Base-by-base conservation (phyloP, 306 rosid genomes). In the Citrullus colocynthis region DNA sequence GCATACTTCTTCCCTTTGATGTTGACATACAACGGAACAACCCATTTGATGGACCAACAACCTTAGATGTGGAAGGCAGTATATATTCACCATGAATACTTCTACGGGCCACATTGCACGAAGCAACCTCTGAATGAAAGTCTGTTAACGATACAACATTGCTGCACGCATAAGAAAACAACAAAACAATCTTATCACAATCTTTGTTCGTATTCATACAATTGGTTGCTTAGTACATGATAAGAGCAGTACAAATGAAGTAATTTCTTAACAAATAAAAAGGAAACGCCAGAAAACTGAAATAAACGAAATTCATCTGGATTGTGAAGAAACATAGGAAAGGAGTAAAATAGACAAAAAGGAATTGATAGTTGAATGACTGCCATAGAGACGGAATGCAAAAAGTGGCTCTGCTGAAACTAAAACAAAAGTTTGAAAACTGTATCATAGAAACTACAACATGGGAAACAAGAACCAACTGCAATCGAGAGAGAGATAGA, bases 1-100 rank as follows among this genome's bases (percentile, higher is more conserved):
- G 87, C 93, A 92, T 95, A 80, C 96, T 92, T 78, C 92, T 88
- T 78, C 97, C 96, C 80, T 75, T 94, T 2, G 92, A 83, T 11
- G 92, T 92, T 8, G 97, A 95, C 97, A 95, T 89, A 49, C 86
- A 79, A 49, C 97, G 93, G 5, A 72, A 80, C 76, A 84, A 81
- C 71, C 80, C 86, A 82, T 84, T 82, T 79, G 87, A 86, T 42
- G 86, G 85, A 92, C 77, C 61, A 63, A 80, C 76, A 1, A 74
- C 77, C 79, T 86, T 78, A 66, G 75, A 72, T 57, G 75, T 72
- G 81, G 85, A 84, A 78, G 64, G 30, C 7, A 67, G 66, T 57
- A 81, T 32, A 55, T 82, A 89, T 81, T 85, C 72, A 24, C 78
- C 76, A 5, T 52, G 58, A 61, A 62, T 65, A 81, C 78, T 42